Conservation (phyloP, 768 basidiomycete species). For the Naematelia aurantialba region DNA sequence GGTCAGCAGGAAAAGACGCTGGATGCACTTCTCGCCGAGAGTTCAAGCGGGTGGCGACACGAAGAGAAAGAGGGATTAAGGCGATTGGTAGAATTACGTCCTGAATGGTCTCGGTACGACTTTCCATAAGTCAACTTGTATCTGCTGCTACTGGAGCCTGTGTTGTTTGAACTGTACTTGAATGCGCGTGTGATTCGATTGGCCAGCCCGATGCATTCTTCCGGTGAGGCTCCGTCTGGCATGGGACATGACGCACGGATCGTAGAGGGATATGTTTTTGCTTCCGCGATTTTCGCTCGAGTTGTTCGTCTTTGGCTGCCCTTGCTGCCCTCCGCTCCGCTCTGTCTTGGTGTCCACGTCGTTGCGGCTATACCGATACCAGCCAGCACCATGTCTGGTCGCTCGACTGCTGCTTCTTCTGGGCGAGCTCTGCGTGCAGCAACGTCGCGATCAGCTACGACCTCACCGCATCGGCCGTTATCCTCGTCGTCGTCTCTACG, state of each 20-base stretch:
- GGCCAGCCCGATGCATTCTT: too few species aligned
- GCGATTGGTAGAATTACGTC: conserved; percentile 18
- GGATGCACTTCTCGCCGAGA: background rate
- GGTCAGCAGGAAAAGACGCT: background rate
- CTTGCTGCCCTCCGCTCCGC: background rate
- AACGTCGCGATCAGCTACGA: conserved; percentile 4
- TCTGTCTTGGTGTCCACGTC: too few species aligned
- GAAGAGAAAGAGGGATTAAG: conserved; percentile 23
- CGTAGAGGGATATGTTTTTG: too few species aligned
- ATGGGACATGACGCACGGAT: too few species aligned
- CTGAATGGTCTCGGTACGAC: conserved; percentile 23
- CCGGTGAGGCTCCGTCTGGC: too few species aligned
- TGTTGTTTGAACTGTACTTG: background rate
- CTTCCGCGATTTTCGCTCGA: background rate
- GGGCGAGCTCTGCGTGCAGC: background rate
- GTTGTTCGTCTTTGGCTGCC: background rate
- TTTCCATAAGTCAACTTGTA: background rate
- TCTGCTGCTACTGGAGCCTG: background rate
- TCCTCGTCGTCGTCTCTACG: background rate
- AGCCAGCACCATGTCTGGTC: background rate
- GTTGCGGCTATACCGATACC: too few species aligned
- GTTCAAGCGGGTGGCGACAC: conserved; percentile 10
- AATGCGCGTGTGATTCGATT: too few species aligned
- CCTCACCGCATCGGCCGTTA: background rate
- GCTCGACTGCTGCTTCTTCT: background rate